Conservation (phyloP, 2,329 filamentous ascomycete genomes). For the Capronia epimyces region DNA sequence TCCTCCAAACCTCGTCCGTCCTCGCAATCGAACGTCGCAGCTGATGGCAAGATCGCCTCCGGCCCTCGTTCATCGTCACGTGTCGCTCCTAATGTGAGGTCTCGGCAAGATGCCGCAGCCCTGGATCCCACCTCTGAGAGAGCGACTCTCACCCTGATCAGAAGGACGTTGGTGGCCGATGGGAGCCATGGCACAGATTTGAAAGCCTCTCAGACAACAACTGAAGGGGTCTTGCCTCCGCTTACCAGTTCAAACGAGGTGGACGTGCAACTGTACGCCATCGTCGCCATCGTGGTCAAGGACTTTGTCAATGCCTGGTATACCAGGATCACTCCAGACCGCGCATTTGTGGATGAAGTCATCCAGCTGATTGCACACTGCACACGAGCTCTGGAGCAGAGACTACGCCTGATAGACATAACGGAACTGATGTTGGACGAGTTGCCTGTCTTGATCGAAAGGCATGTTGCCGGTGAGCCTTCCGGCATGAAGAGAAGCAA, state of each 20-base stretch:
- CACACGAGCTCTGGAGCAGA: constrained; percentile 79
- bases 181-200: constrained; percentile 46
- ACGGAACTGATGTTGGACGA: constrained; percentile 81
- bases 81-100: constrained; percentile 31
- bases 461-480: constrained; percentile 68
- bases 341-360: constrained; percentile 79
- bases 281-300: constrained; percentile 81
- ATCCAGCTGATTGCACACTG: constrained; percentile 89
- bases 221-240: constrained; percentile 79
- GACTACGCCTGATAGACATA: constrained; percentile 74
- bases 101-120: constrained; percentile 29
- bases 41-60: constrained; percentile 25
- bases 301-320: constrained; percentile 95
- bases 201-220: constrained; percentile 58
- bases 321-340: constrained; percentile 81
- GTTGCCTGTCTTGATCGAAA: constrained; percentile 72
- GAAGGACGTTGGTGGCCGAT: constrained; percentile 64
- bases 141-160: constrained; percentile 74
- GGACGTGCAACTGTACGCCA: constrained; percentile 85
- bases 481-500: constrained; percentile 3
- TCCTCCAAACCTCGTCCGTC: constrained; percentile 23
- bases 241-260: constrained; percentile 92
- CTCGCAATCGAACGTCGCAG: constrained; percentile 21
- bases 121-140: constrained; percentile 61
- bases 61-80: constrained; percentile 22